These are phyloP conservation scores for Tylopilus sp. DNA, from an alignment of 768 basidiomycete species.

Conservation along the genomic window DNA sequence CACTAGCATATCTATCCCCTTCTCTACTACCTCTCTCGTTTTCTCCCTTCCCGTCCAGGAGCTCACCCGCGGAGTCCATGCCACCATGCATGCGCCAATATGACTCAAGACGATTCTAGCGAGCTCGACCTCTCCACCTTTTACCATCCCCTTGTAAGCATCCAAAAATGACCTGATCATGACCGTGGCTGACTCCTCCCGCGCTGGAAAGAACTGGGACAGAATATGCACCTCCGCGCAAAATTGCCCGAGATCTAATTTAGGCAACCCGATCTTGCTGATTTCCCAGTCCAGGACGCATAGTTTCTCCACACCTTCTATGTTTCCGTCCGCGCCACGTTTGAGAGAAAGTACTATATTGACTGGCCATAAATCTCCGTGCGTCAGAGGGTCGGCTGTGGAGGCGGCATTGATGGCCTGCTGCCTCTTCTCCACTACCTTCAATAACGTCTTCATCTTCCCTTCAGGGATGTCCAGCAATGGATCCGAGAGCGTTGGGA, in stretches of 20 bases:
- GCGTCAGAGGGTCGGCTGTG: slow-evolving; percentile 30
- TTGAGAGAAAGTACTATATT: slow-evolving; percentile 51
- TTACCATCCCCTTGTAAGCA: slow-evolving; percentile 37
- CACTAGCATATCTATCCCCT: slow-evolving; percentile 47
- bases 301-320: slow-evolving; percentile 36
- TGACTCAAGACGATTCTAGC: slow-evolving; percentile 42
- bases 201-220: slow-evolving; percentile 43
- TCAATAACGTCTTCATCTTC: slow-evolving; percentile 35
- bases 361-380: slow-evolving; percentile 73
- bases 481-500: slow-evolving; percentile 41
- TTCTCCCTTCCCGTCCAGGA: slow-evolving; percentile 48
- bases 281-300: slow-evolving; percentile 67
- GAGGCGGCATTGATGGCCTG: slow-evolving; percentile 29
- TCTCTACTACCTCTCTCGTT: slow-evolving; percentile 46
- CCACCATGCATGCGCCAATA: slow-evolving; percentile 53
- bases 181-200: slow-evolving; percentile 33
- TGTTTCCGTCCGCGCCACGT: slow-evolving; percentile 22
- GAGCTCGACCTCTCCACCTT: slow-evolving; percentile 22
- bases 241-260: slow-evolving; percentile 61
- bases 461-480: slow-evolving; percentile 36
- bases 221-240: slow-evolving; percentile 56
- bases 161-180: slow-evolving; percentile 44
- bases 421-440: slow-evolving; percentile 30
- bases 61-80: slow-evolving; percentile 43
- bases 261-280: slow-evolving; percentile 52